A percentile compares a stretch with the other conserved stretches of the same genome.
Conservation (phyloP, 1,284 basidiomycete species). For the Fomitopsis schrenkii region DNA sequence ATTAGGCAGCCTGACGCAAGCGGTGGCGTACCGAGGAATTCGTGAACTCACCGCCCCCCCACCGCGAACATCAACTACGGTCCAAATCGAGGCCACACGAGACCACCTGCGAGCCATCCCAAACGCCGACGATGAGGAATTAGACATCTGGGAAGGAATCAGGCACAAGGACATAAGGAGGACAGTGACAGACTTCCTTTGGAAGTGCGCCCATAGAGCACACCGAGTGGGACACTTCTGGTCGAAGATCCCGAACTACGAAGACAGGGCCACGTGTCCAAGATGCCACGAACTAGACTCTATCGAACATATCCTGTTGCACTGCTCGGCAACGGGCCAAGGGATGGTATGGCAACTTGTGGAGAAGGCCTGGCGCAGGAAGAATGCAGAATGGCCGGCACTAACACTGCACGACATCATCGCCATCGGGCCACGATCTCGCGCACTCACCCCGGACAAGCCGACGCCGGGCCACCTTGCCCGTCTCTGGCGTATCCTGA, state of each 20-base stretch:
- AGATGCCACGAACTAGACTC: neutral
- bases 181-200: too few relatives aligned
- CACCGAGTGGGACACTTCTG: slow-evolving; percentile 16
- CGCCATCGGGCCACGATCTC: neutral
- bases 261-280: neutral
- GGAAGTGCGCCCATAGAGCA: too few relatives aligned
- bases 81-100: neutral
- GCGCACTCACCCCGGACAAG: neutral
- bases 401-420: neutral
- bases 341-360: neutral
- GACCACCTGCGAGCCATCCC: slow-evolving; percentile 2
- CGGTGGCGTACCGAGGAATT: slow-evolving; percentile 11
- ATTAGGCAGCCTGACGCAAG: slow-evolving; percentile 10
- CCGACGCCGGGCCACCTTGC: slow-evolving; percentile 9
- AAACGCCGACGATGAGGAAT: too few relatives aligned
- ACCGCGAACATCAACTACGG: too few relatives aligned
- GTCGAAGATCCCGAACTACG: slow-evolving; percentile 16
- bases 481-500: neutral
- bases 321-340: neutral
- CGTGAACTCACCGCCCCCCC: neutral
- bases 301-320: neutral
- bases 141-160: too few relatives aligned
- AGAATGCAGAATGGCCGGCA: neutral
- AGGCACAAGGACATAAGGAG: too few relatives aligned
- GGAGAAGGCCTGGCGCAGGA: too few relatives aligned